These are phyloP conservation scores for Phytophthora sp. DNA, from an alignment of 352 stramenopile species.

Conservation along the genomic window DNA sequence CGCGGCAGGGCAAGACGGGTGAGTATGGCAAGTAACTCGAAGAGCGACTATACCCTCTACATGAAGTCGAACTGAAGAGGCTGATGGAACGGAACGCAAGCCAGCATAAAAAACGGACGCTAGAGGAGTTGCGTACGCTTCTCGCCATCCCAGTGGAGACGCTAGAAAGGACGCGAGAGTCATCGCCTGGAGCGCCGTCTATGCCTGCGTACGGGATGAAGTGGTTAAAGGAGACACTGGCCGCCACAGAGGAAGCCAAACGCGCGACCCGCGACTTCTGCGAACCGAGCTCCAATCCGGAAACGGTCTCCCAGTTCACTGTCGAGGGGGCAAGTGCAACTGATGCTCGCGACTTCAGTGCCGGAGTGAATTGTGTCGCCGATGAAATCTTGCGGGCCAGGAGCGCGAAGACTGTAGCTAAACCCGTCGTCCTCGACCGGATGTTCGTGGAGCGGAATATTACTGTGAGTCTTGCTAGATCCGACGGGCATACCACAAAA, in stretches of 20 bases:
- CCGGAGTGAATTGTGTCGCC: too few species aligned
- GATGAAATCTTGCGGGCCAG: too few species aligned
- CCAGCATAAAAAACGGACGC: background rate
- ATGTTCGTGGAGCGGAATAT: too few species aligned
- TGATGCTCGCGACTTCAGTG: too few species aligned
- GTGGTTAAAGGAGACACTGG: constrained; percentile 1
- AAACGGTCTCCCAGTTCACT: too few species aligned
- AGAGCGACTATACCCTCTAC: background rate
- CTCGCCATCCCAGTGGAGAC: background rate
- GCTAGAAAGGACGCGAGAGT: background rate
- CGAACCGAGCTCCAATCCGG: too few species aligned
- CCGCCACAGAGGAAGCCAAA: background rate
- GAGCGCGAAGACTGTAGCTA: too few species aligned
- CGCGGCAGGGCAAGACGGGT: background rate
- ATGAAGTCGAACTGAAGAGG: constrained; percentile 3
- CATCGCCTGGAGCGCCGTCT: background rate
- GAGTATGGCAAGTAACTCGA: constrained; percentile 10
- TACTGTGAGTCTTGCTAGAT: too few species aligned
- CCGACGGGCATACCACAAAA: too few species aligned
- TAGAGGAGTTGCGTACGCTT: background rate
- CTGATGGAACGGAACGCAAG: background rate
- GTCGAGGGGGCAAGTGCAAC: too few species aligned
- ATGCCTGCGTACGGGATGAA: constrained; percentile 1
- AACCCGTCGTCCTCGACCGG: too few species aligned
- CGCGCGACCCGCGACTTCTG: constrained; percentile 2